Conservation (phyloP, 306 rosid species). For the Vachellia pachyceras region DNA sequence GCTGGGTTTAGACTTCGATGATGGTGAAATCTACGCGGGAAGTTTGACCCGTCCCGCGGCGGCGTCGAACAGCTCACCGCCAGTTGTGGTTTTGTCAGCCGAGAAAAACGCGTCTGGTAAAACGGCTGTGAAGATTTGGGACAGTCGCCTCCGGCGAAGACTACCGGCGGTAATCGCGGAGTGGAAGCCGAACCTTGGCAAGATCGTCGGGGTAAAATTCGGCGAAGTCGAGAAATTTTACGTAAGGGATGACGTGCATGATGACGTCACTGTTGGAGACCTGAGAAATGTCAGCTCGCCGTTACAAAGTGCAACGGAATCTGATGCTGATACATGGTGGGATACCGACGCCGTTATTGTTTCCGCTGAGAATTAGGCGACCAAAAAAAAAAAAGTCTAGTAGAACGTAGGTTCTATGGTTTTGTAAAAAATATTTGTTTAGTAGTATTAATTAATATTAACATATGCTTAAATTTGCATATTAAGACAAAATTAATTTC, state of each 20-base stretch:
- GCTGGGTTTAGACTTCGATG: conserved; percentile 38
- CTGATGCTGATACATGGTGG: conserved; percentile 54
- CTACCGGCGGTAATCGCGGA: conserved; percentile 63
- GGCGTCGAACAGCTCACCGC: conserved; percentile 14
- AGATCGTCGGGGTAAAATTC: conserved; percentile 43
- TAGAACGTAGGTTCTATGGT: neutral
- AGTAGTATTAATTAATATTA: no score
- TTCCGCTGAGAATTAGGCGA: neutral
- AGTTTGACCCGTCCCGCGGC: conserved; percentile 6
- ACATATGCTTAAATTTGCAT: neutral
- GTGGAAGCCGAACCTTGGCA: conserved; percentile 63
- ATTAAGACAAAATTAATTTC: neutral
- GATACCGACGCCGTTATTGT: conserved; percentile 21
- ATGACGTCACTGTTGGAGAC: conserved; percentile 58
- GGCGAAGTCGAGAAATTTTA: conserved; percentile 54
- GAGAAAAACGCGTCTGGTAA: conserved; percentile 32
- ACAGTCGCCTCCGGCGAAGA: conserved; percentile 58
- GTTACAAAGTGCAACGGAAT: conserved; percentile 45
- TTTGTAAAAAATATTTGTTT: neutral
- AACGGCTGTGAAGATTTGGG: conserved; percentile 59
- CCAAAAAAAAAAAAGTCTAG: neutral
- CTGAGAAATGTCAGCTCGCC: conserved; percentile 57
- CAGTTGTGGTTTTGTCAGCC: conserved; percentile 44
- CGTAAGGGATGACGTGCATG: conserved; percentile 52
- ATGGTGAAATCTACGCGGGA: neutral